These are phyloP conservation scores for Neurospora sublineolata DNA, from an alignment of 495 filamentous ascomycete species.

Conservation along the genomic window DNA sequence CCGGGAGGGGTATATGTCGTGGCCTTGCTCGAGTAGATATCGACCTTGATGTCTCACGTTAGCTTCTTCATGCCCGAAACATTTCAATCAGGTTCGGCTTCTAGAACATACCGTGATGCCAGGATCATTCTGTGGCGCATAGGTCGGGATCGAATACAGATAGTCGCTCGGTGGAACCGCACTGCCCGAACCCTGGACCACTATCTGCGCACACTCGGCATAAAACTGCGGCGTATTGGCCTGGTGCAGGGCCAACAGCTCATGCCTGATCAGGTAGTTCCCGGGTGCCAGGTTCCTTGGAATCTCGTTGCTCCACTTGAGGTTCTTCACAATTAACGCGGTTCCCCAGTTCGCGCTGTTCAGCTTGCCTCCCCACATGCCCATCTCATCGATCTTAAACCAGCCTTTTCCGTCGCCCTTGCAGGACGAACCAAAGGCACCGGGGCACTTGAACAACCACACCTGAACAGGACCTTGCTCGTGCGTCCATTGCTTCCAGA, in stretches of 20 bases:
- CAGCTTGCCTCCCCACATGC: conserved; percentile 25
- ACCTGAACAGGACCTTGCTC: conserved; percentile 36
- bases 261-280: conserved; percentile 32
- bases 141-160: conserved; percentile 35
- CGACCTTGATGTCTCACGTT: conserved; percentile 21
- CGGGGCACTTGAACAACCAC: conserved; percentile 33
- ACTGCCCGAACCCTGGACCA: conserved; percentile 26
- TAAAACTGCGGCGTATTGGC: conserved; percentile 29
- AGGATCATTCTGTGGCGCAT: conserved; percentile 37
- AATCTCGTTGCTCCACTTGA: conserved; percentile 35
- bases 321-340: conserved; percentile 31
- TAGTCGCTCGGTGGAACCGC: conserved; percentile 17
- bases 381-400: conserved; percentile 42
- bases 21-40: conserved; percentile 34
- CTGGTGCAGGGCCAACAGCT: conserved; percentile 30
- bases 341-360: conserved; percentile 43
- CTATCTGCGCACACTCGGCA: conserved; percentile 34
- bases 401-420: conserved; percentile 27
- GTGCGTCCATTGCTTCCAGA: conserved; percentile 43
- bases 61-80: not conserved
- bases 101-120: conserved; percentile 30
- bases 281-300: conserved; percentile 25
- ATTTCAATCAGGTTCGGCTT: not conserved
- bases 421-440: conserved; percentile 21
- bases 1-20: conserved; percentile 41